Percentiles rank a stretch among this genome's conserved stretches.
These are phyloP conservation scores for Dryas alaskensis DNA, from an alignment of 306 rosid species.

Conservation along the genomic window DNA sequence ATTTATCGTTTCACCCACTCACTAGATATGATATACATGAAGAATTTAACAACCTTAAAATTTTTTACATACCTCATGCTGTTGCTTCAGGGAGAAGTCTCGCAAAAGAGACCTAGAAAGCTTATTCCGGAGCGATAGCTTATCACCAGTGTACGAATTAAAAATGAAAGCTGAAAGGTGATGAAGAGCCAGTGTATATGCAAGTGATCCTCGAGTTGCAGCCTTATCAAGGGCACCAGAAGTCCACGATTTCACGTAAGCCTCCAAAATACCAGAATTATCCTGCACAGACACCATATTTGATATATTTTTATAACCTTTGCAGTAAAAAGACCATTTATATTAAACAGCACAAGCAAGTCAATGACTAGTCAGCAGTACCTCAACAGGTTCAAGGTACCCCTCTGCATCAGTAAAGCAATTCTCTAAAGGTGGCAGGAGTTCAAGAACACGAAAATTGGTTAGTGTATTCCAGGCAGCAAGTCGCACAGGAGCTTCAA, in stretches of 20 bases:
- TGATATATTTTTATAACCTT: slow-evolving; percentile 5
- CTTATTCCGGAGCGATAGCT: slow-evolving; percentile 59
- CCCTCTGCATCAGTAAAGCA: slow-evolving; percentile 70
- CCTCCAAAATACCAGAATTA: slow-evolving; percentile 65
- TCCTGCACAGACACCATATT: slow-evolving; percentile 48
- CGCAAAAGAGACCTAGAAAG: slow-evolving; percentile 72
- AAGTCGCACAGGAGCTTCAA: slow-evolving; percentile 72
- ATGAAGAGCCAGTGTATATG: slow-evolving; percentile 60
- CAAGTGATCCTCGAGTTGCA: slow-evolving; percentile 65
- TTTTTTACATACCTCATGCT: slow-evolving; percentile 59
- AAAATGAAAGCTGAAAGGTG: slow-evolving; percentile 81
- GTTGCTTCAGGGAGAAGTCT: slow-evolving; percentile 63
- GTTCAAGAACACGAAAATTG: slow-evolving; percentile 78
- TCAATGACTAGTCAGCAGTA: slow-evolving; percentile 27
- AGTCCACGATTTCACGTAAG: slow-evolving; percentile 79
- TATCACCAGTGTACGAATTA: slow-evolving; percentile 35
- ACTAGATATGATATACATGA: neutral
- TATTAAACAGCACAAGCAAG: slow-evolving; percentile 2
- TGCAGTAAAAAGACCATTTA: neutral
- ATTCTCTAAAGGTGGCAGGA: slow-evolving; percentile 74
- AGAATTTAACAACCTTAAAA: neutral
- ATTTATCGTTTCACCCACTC: neutral
- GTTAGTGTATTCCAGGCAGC: slow-evolving; percentile 77
- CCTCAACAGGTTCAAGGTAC: slow-evolving; percentile 90
- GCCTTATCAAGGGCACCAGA: slow-evolving; percentile 87